These are phyloP conservation scores for Hypomyces perniciosus DNA, from an alignment of 2,329 filamentous ascomycete genomes.

Conservation along the genomic window DNA sequence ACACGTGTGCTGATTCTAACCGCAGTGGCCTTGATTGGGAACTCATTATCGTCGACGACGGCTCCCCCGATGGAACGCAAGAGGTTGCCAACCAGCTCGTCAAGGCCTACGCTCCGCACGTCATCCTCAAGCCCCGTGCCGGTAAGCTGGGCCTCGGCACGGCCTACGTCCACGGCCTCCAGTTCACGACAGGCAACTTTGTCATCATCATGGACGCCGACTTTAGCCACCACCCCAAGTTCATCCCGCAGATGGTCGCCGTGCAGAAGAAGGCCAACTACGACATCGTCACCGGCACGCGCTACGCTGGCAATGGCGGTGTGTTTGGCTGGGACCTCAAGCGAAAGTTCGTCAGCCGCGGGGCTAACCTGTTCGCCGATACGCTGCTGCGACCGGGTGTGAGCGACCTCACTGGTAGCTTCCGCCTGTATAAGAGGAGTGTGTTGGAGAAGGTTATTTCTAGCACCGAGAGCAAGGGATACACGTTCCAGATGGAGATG, in stretches of 20 bases:
- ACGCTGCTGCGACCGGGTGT: constrained; percentile 89
- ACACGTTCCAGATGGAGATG: constrained; percentile 99
- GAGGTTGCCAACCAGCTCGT: constrained; percentile 85
- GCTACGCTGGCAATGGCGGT: constrained; percentile 83
- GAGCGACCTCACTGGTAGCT: constrained; percentile 91
- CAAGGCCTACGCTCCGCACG: constrained; percentile 72
- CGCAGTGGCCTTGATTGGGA: constrained; percentile 88
- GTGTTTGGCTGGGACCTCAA: constrained; percentile 97
- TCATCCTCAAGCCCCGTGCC: constrained; percentile 78
- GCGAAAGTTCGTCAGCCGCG: constrained; percentile 75
- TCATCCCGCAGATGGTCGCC: constrained; percentile 90
- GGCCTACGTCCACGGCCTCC: constrained; percentile 89
- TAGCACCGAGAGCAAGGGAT: constrained; percentile 91
- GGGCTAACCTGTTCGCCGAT: constrained; percentile 93
- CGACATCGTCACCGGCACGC: constrained; percentile 94
- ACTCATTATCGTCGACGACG: constrained; percentile 96
- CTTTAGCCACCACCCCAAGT: constrained; percentile 98
- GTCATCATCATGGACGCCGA: constrained; percentile 99
- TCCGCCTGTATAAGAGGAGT: constrained; percentile 86
- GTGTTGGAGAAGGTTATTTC: constrained; percentile 86
- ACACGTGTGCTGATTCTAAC: background rate
- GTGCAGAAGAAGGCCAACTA: constrained; percentile 71
- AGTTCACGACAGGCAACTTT: constrained; percentile 86
- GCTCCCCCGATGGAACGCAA: constrained; percentile 91
- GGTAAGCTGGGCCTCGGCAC: constrained; percentile 97